phyloP scores from a whole-genome alignment of 257 asterid genomes.

The Salvia rosmarinus region DNA sequence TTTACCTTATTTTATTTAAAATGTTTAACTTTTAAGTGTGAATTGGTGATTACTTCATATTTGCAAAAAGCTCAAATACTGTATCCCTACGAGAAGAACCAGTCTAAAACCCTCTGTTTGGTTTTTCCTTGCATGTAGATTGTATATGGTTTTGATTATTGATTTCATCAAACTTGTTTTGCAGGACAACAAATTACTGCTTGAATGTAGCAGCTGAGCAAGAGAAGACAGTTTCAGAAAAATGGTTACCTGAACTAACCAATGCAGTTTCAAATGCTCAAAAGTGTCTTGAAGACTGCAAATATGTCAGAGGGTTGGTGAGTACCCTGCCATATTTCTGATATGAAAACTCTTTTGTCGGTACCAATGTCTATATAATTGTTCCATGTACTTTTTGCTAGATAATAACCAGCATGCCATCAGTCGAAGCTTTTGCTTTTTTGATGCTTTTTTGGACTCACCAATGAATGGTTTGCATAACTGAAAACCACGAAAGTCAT shows the following conservation, averaged over 20 bases:
- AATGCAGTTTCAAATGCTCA: slow-evolving; percentile 77
- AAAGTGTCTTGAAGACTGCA: slow-evolving; percentile 89
- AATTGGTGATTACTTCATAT: slow-evolving; percentile 3
- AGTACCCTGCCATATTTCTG: slow-evolving; percentile 42
- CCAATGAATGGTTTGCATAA: neutral
- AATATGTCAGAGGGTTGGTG: slow-evolving; percentile 92
- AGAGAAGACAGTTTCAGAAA: slow-evolving; percentile 76
- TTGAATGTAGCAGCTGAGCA: slow-evolving; percentile 88
- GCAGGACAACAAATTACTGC: slow-evolving; percentile 92
- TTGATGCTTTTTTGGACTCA: neutral
- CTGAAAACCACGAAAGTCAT: neutral
- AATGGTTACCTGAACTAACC: slow-evolving; percentile 86
- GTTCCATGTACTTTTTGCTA: slow-evolving; percentile 19
- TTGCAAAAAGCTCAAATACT: neutral
- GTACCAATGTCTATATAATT: neutral
- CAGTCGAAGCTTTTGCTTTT: neutral
- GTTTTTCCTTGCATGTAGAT: slow-evolving; percentile 2
- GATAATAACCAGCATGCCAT: slow-evolving; percentile 16
- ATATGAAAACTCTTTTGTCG: slow-evolving; percentile 7
- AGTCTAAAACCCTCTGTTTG: neutral
- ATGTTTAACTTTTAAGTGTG: neutral
- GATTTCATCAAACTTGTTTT: slow-evolving; percentile 31
- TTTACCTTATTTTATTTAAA: neutral
- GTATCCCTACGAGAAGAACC: slow-evolving; percentile 17
- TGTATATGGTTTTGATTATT: slow-evolving; percentile 22